Evolutionary conservation across 2,329 filamentous ascomycete genomes (phyloP).

Genomic region (Plenodomus lindquistii): DNA sequence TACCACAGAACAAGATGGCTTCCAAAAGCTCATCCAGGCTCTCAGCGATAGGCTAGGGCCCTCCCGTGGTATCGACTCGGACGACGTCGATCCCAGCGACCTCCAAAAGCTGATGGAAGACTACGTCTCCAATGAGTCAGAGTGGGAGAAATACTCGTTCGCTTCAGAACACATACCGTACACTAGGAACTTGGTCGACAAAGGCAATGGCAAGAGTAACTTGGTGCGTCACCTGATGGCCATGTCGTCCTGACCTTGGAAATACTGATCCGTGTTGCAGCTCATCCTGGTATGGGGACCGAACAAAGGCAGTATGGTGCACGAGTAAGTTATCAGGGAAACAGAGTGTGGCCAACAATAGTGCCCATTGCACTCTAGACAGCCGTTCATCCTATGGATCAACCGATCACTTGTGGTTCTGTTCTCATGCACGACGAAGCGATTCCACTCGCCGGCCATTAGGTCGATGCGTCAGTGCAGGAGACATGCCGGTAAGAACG

Average conservation of each 20-base stretch:
- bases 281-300: slow-evolving; percentile 89
- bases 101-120: slow-evolving; percentile 73
- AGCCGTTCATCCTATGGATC: not conserved
- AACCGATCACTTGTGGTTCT: slow-evolving; percentile 5
- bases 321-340: slow-evolving; percentile 61
- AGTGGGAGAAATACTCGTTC: slow-evolving; percentile 78
- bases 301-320: slow-evolving; percentile 79
- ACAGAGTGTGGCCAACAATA: not conserved
- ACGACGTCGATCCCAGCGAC: slow-evolving; percentile 75
- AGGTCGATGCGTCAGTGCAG: slow-evolving; percentile 35
- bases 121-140: slow-evolving; percentile 69
- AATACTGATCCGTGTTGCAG: slow-evolving; percentile 49
- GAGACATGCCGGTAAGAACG: slow-evolving; percentile 31
- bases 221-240: slow-evolving; percentile 57
- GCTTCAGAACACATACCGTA: slow-evolving; percentile 72
- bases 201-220: slow-evolving; percentile 82
- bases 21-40: slow-evolving; percentile 72
- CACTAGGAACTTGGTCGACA: slow-evolving; percentile 86
- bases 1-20: slow-evolving; percentile 44
- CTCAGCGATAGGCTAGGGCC: slow-evolving; percentile 77
- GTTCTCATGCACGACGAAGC: slow-evolving; percentile 36
- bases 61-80: slow-evolving; percentile 78
- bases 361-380: not conserved
- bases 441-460: slow-evolving; percentile 31
- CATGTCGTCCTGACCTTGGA: not conserved